Base-by-base conservation (phyloP, 1,284 basidiomycete genomes). In the Trichosporon sp. region DNA sequence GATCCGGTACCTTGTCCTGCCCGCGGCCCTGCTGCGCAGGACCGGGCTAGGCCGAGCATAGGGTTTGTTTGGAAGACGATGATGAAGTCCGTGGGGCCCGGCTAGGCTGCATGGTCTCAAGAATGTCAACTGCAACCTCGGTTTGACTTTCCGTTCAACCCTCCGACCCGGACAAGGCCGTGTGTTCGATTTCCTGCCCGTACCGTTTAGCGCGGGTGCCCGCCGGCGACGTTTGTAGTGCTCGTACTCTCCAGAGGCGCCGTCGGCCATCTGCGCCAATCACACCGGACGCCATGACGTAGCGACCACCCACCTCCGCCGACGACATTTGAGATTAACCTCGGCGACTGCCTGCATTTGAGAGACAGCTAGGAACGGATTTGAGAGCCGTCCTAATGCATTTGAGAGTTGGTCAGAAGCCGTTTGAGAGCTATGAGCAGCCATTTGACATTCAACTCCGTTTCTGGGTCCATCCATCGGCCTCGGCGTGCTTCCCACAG, bases 1-100 rank as follows among this genome's bases (percentile, higher is more conserved):
- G 51, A 19, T 54, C 51, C 51, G 51, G 51, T 12, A 54, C 51
- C 43, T 46, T 46, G 43, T 16, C 43, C 43, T 46, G 51, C 51
- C n/a, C 51, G 51, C 51, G 21, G 7, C 51, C 51, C 51, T 54
- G 19, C 51, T 54, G 19, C 51, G 51, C 51, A 54, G 51, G 21
- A 11, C 43, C 19, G 12, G n/a, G 26, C 2, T 16, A 54, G 51
- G 51, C 19, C 19, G 26, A 12, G 26, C 26, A 26, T 26, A 26
- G 26, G 26, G 26, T 26, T 26, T 46, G 43, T 46, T 46, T 46
- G 43, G 43, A 4, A 37, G 35, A 37, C 8, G 35, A 26, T 26
- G 26, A 26, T 26, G 26, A 26, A 26, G 26, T 26, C 26, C 26
- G 26, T 26, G 26, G 26, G 26, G 26, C 26, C 26, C 26, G 26